Evolutionary conservation across 129 eudicot genomes (phyloP), one percentile per base, ranked within the genome.

Genomic region (Silybum marianum): DNA sequence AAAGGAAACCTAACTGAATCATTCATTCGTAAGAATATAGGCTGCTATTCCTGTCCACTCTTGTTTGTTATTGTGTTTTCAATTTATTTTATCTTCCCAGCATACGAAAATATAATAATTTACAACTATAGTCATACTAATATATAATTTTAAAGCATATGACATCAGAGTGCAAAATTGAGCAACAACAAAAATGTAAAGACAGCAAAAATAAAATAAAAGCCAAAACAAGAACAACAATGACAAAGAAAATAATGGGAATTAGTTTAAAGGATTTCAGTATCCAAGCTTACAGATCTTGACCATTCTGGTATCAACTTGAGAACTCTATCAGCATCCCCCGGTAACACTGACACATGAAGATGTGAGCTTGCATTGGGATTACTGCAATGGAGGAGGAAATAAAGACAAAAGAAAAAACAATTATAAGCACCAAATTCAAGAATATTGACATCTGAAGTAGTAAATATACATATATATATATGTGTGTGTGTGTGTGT

Each of bases 251-350:
- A 34, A 70, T 24, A 25, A 58, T 11, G 72, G 26, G 18, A 80
- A 84, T 7, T 10, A 38, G 40, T 23, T 71, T 69, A 34, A 74
- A 76, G 40, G 72, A 76, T 60, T 22, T 76, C 44, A 71, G 25
- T 38, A 36, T 83, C 62, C 44, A 46, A 85, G 80, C 97, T 94
- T 88, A 94, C 98, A 77, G 84, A 68, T 79, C 84, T 86, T 60
- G 98, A 81, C 96, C 96, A 94, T 76, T 90, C 90, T 12, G 98
- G 90, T 75, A 92, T 88, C 66, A 94, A 78, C 96, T 89, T 91
- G 78, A 94, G 87, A 77, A 94, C 87, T 76, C 25, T 85, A 71
- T 92, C 97, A 82, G 77, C 76, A 75, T 90, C 98, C 76, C 89
- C 21, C 63, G 84, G 81, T 36, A 69, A 71, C 32, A 87, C 91